Evolutionary conservation across 495 filamentous ascomycete species (phyloP).

Genomic region (Tuber melanosporum): DNA sequence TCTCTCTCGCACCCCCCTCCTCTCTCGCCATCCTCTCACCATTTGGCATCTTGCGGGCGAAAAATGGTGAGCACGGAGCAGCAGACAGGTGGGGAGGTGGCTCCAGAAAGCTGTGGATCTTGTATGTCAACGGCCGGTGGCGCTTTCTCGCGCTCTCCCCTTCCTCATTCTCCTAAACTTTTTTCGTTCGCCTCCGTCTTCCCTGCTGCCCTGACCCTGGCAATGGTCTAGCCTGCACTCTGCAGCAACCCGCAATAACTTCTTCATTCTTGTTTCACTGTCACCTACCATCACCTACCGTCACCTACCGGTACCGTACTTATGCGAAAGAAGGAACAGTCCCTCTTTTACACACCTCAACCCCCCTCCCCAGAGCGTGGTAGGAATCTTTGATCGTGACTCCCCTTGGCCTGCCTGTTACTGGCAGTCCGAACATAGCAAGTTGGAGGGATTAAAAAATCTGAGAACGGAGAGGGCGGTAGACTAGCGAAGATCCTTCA

Average conservation of each 20-base stretch:
- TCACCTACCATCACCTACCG: background rate
- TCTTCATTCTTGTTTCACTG: background rate
- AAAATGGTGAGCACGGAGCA: background rate
- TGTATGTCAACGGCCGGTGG: background rate
- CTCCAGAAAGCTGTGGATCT: background rate
- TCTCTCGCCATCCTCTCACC: background rate
- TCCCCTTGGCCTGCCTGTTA: background rate
- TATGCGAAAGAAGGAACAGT: too few species aligned
- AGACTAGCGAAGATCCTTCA: background rate
- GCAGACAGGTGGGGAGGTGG: background rate
- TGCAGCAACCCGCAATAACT: background rate
- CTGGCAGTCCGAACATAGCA: background rate
- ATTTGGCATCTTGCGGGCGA: background rate
- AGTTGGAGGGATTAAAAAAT: background rate
- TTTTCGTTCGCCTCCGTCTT: background rate
- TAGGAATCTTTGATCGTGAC: background rate
- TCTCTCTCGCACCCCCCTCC: background rate
- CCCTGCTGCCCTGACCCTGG: background rate
- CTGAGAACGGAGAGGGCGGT: background rate
- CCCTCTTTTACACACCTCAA: background rate
- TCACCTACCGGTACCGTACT: background rate
- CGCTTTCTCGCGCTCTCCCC: background rate
- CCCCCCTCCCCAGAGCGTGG: background rate
- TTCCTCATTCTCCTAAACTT: background rate
- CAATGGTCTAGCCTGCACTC: background rate